phyloP scores from a whole-genome alignment of 345 rosid species.

The Brassica juncea region DNA sequence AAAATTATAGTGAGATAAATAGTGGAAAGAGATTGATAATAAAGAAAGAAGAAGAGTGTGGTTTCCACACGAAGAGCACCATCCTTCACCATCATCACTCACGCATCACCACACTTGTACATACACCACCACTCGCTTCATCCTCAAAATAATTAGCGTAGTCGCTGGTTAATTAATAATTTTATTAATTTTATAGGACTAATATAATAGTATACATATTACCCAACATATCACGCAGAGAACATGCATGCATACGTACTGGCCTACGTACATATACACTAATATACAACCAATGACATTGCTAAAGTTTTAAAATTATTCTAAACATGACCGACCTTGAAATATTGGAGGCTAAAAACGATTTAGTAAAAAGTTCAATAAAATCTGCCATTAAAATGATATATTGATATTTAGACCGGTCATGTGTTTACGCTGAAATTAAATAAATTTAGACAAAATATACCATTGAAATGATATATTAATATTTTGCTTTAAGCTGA shows the following conservation, averaged over 20 bases:
- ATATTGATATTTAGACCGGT: too few relatives aligned
- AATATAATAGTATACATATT: not conserved
- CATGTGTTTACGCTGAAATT: too few relatives aligned
- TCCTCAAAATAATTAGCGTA: not conserved
- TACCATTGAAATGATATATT: too few relatives aligned
- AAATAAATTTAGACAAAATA: too few relatives aligned
- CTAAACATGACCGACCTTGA: too few relatives aligned
- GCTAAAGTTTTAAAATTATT: not conserved
- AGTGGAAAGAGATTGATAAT: constrained; percentile 30
- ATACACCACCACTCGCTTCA: constrained; percentile 21
- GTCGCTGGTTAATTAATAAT: not conserved
- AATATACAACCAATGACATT: not conserved
- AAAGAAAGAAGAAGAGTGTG: constrained; percentile 44
- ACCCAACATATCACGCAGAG: not conserved
- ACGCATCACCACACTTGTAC: constrained; percentile 36
- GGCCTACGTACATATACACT: constrained; percentile 20
- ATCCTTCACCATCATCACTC: constrained; percentile 40
- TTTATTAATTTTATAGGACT: not conserved
- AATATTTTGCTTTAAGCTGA: not conserved
- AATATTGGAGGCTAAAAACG: too few relatives aligned
- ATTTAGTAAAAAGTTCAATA: too few relatives aligned
- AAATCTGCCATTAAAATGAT: too few relatives aligned
- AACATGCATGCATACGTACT: constrained; percentile 36
- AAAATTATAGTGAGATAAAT: constrained; percentile 18
- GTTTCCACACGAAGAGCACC: constrained; percentile 45